Evolutionary conservation across 2,329 filamentous ascomycete species (phyloP).

Genomic region (Trichoderma pleuroti): DNA sequence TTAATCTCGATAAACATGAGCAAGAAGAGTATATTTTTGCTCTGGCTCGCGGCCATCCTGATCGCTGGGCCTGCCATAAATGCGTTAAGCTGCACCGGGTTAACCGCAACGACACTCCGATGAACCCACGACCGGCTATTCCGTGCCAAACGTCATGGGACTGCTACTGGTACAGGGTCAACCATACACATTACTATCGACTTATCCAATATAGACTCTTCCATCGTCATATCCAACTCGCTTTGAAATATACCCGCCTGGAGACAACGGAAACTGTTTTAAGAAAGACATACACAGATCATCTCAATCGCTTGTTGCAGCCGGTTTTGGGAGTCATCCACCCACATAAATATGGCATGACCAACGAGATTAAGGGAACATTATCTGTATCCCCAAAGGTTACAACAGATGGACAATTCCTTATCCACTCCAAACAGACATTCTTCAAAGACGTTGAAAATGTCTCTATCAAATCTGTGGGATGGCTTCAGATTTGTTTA

Average conservation of each 20-base stretch:
- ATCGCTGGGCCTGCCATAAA: not conserved
- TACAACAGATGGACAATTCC: not conserved
- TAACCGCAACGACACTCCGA: not conserved
- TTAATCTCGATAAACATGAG: not conserved
- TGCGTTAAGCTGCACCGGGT: not conserved
- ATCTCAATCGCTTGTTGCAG: not conserved
- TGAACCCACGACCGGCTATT: not conserved
- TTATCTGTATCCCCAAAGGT: not conserved
- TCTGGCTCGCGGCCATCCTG: not conserved
- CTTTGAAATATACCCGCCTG: not conserved
- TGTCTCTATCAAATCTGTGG: not conserved
- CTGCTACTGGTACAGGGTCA: not conserved
- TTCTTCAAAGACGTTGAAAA: not conserved
- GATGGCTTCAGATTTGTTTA: not conserved
- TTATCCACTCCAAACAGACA: not conserved
- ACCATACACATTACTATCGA: not conserved
- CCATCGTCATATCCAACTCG: not conserved
- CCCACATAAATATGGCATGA: not conserved
- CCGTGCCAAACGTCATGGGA: not conserved
- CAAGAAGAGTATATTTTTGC: not conserved
- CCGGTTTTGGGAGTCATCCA: not conserved
- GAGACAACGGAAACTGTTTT: not conserved
- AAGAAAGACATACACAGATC: not conserved
- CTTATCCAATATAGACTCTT: not conserved
- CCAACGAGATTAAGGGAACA: not conserved